phyloP scores from a whole-genome alignment of 768 basidiomycete species.

The Tylopilus intermedius region DNA sequence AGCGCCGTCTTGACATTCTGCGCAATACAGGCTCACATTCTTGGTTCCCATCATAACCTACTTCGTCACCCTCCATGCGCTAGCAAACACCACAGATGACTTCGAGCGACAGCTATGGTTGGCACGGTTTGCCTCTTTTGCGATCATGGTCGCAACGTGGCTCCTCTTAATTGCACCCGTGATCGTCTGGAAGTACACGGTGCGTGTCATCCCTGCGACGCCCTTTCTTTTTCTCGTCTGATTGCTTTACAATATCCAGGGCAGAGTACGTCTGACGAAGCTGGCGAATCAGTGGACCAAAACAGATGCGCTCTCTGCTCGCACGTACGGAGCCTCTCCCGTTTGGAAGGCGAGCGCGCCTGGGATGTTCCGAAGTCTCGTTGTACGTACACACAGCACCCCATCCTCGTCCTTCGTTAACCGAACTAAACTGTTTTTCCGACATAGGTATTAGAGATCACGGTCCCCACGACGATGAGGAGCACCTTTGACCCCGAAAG shows the following conservation, averaged over 20 bases:
- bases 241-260: slow-evolving; percentile 27
- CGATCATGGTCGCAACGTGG: slow-evolving; percentile 34
- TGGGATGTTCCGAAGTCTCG: slow-evolving; percentile 32
- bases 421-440: background rate
- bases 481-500: slow-evolving; percentile 40
- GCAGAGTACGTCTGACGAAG: slow-evolving; percentile 35
- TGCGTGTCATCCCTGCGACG: slow-evolving; percentile 20
- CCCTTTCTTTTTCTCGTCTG: background rate
- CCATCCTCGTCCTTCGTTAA: background rate
- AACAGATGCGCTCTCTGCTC: slow-evolving; percentile 32
- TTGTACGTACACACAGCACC: slow-evolving; percentile 29
- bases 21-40: slow-evolving; percentile 33
- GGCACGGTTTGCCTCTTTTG: slow-evolving; percentile 35
- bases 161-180: slow-evolving; percentile 40
- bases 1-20: background rate
- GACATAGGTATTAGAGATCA: slow-evolving; percentile 36
- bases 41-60: slow-evolving; percentile 38
- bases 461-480: slow-evolving; percentile 29
- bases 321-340: slow-evolving; percentile 26
- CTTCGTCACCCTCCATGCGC: slow-evolving; percentile 25
- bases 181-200: slow-evolving; percentile 43
- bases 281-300: slow-evolving; percentile 39
- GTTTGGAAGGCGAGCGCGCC: slow-evolving; percentile 41
- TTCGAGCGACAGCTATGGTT: slow-evolving; percentile 26
- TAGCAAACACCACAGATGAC: slow-evolving; percentile 4